These are phyloP conservation scores for Dactylonectria macrodidyma DNA, from an alignment of 2,329 filamentous ascomycete genomes.

Conservation along the genomic window DNA sequence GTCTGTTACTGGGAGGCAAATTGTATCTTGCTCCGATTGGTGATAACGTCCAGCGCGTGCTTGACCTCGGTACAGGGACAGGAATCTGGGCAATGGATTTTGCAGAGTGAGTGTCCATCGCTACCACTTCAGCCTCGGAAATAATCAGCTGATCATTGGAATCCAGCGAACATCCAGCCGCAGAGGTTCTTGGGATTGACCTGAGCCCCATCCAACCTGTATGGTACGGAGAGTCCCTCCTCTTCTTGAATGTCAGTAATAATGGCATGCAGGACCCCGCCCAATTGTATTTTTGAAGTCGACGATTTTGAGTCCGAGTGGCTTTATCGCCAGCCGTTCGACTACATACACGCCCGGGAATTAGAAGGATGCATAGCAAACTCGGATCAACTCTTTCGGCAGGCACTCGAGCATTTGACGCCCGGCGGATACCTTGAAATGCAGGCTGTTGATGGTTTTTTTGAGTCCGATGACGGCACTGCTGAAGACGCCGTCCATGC, in stretches of 20 bases:
- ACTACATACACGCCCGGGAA: conserved; percentile 25
- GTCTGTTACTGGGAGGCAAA: conserved; percentile 19
- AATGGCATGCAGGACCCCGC: conserved; percentile 18
- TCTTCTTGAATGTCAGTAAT: background rate
- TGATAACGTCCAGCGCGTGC: conserved; percentile 22
- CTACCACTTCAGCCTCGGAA: background rate
- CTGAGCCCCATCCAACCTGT: conserved; percentile 31
- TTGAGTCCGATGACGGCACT: conserved; percentile 17
- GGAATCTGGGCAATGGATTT: conserved; percentile 29
- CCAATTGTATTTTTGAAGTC: conserved; percentile 28
- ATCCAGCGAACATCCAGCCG: conserved; percentile 27
- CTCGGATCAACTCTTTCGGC: conserved; percentile 9
- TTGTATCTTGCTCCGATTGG: conserved; percentile 19
- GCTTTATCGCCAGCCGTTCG: conserved; percentile 22
- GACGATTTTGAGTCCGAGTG: conserved; percentile 30
- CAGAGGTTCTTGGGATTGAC: conserved; percentile 29
- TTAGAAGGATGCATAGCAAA: conserved; percentile 27
- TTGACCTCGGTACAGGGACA: conserved; percentile 28
- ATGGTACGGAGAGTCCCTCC: conserved; percentile 19
- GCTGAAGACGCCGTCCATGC: conserved; percentile 13
- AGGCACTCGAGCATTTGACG: conserved; percentile 17
- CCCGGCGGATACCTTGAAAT: conserved; percentile 20
- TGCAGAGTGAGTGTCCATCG: conserved; percentile 22
- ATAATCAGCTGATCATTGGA: conserved; percentile 2
- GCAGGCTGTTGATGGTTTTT: conserved; percentile 6